Evolutionary conservation across 163 green algal genomes (phyloP).

Genomic region (Scenedesmus sp.): DNA sequence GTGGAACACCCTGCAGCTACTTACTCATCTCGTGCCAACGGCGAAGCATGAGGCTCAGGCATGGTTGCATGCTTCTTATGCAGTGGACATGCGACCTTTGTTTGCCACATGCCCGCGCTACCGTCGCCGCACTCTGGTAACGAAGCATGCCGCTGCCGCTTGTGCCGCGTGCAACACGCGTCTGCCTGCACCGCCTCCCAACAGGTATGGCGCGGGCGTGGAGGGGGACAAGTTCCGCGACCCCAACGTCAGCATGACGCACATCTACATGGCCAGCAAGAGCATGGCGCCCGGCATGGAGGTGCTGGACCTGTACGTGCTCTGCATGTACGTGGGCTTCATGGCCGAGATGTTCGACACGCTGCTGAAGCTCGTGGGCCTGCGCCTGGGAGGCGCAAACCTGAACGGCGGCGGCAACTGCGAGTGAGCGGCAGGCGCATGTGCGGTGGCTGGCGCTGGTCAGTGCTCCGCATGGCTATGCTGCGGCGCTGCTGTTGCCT

Average conservation of each 20-base stretch:
- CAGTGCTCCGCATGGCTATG: no score
- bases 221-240: conserved; percentile 41
- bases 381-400: conserved; percentile 35
- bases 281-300: not conserved
- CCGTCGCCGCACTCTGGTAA: no score
- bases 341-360: conserved; percentile 45
- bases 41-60: no score
- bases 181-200: not conserved
- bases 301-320: conserved; percentile 43
- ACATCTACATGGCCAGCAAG: conserved; percentile 48
- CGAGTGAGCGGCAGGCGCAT: not conserved
- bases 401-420: not conserved
- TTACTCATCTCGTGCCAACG: no score
- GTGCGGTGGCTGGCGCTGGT: no score
- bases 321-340: conserved; percentile 52
- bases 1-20: no score
- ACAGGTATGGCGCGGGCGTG: conserved; percentile 21
- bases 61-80: no score
- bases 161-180: no score
- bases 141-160: no score
- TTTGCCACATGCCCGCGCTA: no score
- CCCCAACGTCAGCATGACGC: conserved; percentile 48
- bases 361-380: conserved; percentile 31
- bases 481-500: no score
- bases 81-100: no score